Percentiles rank a stretch among this genome's conserved stretches.
Conservation (phyloP, 2,329 filamentous ascomycete species). For the Parafenestella ontariensis region DNA sequence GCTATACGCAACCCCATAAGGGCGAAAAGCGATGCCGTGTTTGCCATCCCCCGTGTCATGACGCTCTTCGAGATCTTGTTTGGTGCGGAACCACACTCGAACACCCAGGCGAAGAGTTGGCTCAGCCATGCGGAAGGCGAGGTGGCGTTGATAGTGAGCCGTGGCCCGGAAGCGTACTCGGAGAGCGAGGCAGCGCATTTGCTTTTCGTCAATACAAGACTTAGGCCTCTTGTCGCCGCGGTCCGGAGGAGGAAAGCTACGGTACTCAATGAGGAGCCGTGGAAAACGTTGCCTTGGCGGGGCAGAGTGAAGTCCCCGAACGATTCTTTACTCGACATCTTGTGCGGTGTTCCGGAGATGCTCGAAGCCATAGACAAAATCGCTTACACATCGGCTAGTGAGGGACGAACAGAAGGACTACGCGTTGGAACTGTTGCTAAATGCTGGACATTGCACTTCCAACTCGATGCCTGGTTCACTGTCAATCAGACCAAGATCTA, state of each 20-base stretch:
- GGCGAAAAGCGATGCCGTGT: slow-evolving; percentile 29
- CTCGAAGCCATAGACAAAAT: slow-evolving; percentile 39
- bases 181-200: slow-evolving; percentile 24
- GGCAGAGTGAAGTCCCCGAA: slow-evolving; percentile 40
- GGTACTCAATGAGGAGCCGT: slow-evolving; percentile 38
- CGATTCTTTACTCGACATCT: slow-evolving; percentile 44
- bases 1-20: slow-evolving; percentile 25
- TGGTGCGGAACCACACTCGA: slow-evolving; percentile 27
- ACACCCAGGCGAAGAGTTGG: slow-evolving; percentile 36
- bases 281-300: slow-evolving; percentile 48
- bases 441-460: slow-evolving; percentile 28
- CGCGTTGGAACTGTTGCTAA: slow-evolving; percentile 13
- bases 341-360: slow-evolving; percentile 40
- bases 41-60: slow-evolving; percentile 34
- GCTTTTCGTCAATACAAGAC: slow-evolving; percentile 34
- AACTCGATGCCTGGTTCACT: slow-evolving; percentile 27
- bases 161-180: slow-evolving; percentile 25
- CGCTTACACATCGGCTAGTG: not conserved
- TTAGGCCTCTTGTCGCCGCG: slow-evolving; percentile 24
- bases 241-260: slow-evolving; percentile 48
- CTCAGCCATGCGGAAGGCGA: slow-evolving; percentile 39
- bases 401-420: slow-evolving; percentile 6
- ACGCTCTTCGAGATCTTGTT: slow-evolving; percentile 40
- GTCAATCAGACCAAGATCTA: slow-evolving; percentile 20
- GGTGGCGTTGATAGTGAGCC: slow-evolving; percentile 26